These are phyloP conservation scores for Ceratocystis cubensis DNA, from an alignment of 2,329 filamentous ascomycete species.

Conservation along the genomic window DNA sequence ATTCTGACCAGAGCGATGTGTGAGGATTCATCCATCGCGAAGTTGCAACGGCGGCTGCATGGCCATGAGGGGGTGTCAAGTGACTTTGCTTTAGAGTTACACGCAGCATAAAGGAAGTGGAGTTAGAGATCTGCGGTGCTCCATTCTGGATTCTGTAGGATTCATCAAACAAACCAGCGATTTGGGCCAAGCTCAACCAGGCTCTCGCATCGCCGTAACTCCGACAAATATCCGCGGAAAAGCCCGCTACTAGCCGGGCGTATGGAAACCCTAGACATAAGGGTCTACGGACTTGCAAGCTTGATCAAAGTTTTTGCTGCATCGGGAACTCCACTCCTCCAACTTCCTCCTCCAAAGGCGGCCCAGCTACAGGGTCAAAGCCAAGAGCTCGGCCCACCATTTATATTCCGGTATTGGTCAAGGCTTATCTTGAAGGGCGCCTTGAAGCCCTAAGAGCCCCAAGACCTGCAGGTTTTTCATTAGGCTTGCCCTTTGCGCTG, in stretches of 20 bases:
- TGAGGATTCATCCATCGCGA: too few species aligned
- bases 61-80: too few species aligned
- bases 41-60: too few species aligned
- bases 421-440: constrained; percentile 1
- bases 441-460: neutral
- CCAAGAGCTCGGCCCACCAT: neutral
- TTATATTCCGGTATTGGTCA: neutral
- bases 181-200: too few species aligned
- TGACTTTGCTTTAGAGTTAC: too few species aligned
- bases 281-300: neutral
- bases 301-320: neutral
- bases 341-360: too few species aligned
- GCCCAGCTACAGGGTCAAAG: neutral
- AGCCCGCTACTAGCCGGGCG: neutral
- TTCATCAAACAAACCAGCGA: too few species aligned
- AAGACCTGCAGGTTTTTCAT: constrained; percentile 1
- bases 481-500: neutral
- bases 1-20: too few species aligned
- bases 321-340: neutral
- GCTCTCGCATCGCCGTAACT: neutral
- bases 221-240: neutral
- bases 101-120: too few species aligned
- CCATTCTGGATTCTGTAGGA: too few species aligned
- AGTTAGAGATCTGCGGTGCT: too few species aligned
- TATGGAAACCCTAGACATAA: neutral